Percentiles rank a stretch among this genome's conserved stretches.
phyloP scores from a whole-genome alignment of 352 stramenopile genomes.

The Pythium oligandrum region DNA sequence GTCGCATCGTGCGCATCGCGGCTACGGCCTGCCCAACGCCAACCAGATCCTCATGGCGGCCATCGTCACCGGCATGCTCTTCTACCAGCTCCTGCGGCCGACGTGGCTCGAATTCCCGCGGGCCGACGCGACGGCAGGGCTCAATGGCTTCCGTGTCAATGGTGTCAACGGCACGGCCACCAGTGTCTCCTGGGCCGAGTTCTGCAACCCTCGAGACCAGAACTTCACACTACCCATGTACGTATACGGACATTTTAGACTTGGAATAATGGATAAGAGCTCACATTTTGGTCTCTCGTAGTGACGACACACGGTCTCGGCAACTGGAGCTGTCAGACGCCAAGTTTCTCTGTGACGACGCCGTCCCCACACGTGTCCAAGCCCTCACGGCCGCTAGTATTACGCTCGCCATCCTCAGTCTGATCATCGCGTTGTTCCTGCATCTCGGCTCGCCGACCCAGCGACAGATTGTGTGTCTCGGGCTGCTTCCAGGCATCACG shows the following conservation, averaged over 20 bases:
- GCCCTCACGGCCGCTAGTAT: slow-evolving; percentile 45
- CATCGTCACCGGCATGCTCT: slow-evolving; percentile 44
- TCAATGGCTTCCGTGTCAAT: slow-evolving; percentile 44
- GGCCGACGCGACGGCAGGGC: slow-evolving; percentile 41
- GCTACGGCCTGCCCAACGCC: slow-evolving; percentile 78
- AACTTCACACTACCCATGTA: slow-evolving; percentile 28
- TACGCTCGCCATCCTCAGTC: slow-evolving; percentile 35
- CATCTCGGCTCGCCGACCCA: slow-evolving; percentile 58
- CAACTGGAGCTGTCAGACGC: slow-evolving; percentile 8
- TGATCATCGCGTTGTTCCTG: slow-evolving; percentile 51
- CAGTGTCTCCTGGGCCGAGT: slow-evolving; percentile 44
- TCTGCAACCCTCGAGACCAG: slow-evolving; percentile 30
- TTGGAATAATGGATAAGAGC: neutral
- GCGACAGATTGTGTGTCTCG: slow-evolving; percentile 54
- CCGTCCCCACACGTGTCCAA: slow-evolving; percentile 26
- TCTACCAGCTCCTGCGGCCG: slow-evolving; percentile 53
- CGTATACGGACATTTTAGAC: neutral
- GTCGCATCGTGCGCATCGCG: slow-evolving; percentile 30
- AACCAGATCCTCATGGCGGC: slow-evolving; percentile 79
- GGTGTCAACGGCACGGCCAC: slow-evolving; percentile 25
- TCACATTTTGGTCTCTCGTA: neutral
- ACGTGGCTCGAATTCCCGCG: slow-evolving; percentile 54
- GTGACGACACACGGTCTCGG: slow-evolving; percentile 7
- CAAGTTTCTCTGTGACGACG: slow-evolving; percentile 13
- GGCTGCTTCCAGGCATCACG: slow-evolving; percentile 42